Evolutionary conservation across 768 basidiomycete genomes (phyloP).

Genomic region (Termitomyces sp.): DNA sequence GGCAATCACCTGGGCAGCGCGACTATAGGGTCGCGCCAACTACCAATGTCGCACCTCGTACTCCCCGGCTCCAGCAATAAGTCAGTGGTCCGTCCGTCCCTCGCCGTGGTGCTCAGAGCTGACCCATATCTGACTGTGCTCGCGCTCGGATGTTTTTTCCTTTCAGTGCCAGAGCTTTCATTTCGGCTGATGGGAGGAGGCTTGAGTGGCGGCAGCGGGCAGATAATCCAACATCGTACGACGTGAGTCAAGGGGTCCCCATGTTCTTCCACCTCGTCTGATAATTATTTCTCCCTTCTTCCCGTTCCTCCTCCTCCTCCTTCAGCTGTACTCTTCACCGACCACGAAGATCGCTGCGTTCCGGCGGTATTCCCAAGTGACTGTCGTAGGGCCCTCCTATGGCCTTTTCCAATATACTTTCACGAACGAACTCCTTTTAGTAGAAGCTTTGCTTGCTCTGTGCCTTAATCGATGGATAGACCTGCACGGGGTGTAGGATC

Average conservation of each 20-base stretch:
- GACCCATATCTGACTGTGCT: constrained; percentile 13
- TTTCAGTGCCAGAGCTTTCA: constrained; percentile 54
- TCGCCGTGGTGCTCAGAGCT: constrained; percentile 7
- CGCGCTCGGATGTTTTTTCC: constrained; percentile 12
- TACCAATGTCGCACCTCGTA: constrained; percentile 62
- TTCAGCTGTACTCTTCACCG: constrained; percentile 43
- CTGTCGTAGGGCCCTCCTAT: constrained; percentile 59
- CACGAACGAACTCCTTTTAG: constrained; percentile 50
- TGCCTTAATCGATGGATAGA: constrained; percentile 76
- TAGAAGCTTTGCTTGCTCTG: constrained; percentile 59
- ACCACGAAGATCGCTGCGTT: constrained; percentile 52
- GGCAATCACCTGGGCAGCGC: constrained; percentile 51
- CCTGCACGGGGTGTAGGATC: constrained; percentile 37
- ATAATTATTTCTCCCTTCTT: neutral
- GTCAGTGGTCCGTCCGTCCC: constrained; percentile 35
- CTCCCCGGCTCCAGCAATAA: constrained; percentile 41
- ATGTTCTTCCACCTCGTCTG: neutral
- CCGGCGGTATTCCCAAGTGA: constrained; percentile 43
- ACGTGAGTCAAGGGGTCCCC: constrained; percentile 38
- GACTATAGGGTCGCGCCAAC: constrained; percentile 44
- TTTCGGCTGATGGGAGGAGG: constrained; percentile 46
- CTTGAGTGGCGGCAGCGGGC: constrained; percentile 63
- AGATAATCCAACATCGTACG: constrained; percentile 47
- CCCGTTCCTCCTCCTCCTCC: neutral
- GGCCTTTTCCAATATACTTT: constrained; percentile 62